Base-by-base conservation (phyloP, 2,329 filamentous ascomycete genomes). In the Aspergillus fructus region DNA sequence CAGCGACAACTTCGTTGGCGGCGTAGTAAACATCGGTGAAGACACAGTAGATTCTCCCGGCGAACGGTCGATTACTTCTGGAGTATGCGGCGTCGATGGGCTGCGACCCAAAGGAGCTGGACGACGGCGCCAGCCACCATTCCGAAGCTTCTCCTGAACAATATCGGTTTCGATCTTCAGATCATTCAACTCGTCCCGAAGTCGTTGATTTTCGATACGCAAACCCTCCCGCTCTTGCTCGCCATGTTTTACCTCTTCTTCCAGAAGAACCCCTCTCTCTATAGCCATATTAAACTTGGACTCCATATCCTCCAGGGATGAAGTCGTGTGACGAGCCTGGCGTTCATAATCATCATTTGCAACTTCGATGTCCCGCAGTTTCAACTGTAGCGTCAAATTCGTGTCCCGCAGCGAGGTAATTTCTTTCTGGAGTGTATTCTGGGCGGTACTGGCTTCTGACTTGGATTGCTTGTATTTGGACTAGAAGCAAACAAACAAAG, bases 321-420 rank as follows among this genome's bases (percentile, higher is more conserved):
- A 97, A 37, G 91, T 93, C 27, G 93, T 97, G 75, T 97, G 94
- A 66, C 94, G 88, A 65, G 94, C 93, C 78, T 97, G 93, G 64
- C 92, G 88, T 79, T 99, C 94, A 72, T 93, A 97, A 75, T 99
- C 94, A 80, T 99, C 94, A 78, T 97, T 99, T 72, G 90, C 91
- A 55, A 99, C 94, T 76, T 99, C 94, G 66, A 93, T 96, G 74
- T 99, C 94, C 65, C 94, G 88, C 57, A 99, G 80, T 75, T 85
- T 90, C 62, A 96, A 81, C 68, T 94, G 89, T 60, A 97, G 77
- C 3, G 88, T 87, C 63, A 94, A 83, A 74, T 92, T 96, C 49
- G 86, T 75, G 64, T 99, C 93, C 70, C 94, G 89, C 67, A 99
- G 82, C 8, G 85, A 89, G 6, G 94, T 99, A 68, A 99, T 93